These are phyloP conservation scores for Kurtzmaniella quercitrusa DNA, from an alignment of 1,139 yeast genomes.

Conservation along the genomic window DNA sequence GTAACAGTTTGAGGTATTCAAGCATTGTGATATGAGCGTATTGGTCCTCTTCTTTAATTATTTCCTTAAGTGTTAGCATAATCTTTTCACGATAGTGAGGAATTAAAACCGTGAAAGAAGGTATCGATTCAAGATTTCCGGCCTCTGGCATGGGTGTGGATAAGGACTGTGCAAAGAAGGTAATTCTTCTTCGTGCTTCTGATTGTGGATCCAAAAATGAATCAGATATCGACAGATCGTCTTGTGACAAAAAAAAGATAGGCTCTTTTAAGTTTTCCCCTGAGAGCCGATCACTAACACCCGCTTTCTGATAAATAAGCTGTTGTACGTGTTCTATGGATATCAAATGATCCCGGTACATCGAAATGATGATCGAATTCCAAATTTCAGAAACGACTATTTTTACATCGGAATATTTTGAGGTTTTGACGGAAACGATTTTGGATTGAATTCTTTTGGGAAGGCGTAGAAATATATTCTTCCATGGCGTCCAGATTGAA, in stretches of 20 bases:
- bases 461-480: slow-evolving; percentile 46
- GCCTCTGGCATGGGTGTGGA: slow-evolving; percentile 52
- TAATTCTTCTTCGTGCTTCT: slow-evolving; percentile 49
- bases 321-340: slow-evolving; percentile 49
- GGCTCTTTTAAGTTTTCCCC: slow-evolving; percentile 39
- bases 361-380: slow-evolving; percentile 52
- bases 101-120: slow-evolving; percentile 47
- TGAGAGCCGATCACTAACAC: slow-evolving; percentile 20
- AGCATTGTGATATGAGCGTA: slow-evolving; percentile 47
- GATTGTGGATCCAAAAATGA: slow-evolving; percentile 32
- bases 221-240: slow-evolving; percentile 40
- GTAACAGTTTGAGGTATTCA: slow-evolving; percentile 49
- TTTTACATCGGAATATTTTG: slow-evolving; percentile 29
- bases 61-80: slow-evolving; percentile 43
- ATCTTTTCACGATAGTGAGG: slow-evolving; percentile 53
- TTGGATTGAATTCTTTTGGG: slow-evolving; percentile 50
- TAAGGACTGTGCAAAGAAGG: slow-evolving; percentile 53
- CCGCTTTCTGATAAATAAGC: slow-evolving; percentile 38
- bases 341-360: slow-evolving; percentile 54
- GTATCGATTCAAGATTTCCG: slow-evolving; percentile 40
- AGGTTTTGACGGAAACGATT: slow-evolving; percentile 30
- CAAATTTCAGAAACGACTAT: slow-evolving; percentile 44
- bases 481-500: slow-evolving; percentile 58
- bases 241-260: slow-evolving; percentile 47
- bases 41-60: slow-evolving; percentile 45